Evolutionary conservation across 305 asterid genomes (phyloP), one percentile per base, ranked within the genome.

Genomic region (Withania somnifera): DNA sequence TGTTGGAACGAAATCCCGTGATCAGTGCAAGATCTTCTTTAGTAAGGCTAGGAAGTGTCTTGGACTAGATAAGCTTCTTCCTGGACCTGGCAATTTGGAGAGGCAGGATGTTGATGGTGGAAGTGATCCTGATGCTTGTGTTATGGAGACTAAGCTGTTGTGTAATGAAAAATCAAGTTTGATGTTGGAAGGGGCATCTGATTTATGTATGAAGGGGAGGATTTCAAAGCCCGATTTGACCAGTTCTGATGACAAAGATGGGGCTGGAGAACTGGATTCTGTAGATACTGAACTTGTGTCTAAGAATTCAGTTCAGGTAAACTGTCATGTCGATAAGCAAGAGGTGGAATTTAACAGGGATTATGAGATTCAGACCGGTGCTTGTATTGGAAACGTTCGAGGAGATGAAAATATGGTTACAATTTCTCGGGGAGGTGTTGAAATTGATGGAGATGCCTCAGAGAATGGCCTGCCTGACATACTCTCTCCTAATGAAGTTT

Each of bases 21-120:
- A 97, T 71, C 96, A 97, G 86, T 97, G 99, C 91, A 92, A 87
- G 89, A 80, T 88, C 57, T 97, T 92, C 90, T 97, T 91, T 84
- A 91, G 98, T 91, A 97, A 97, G 90, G 93, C 92, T 54, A 87
- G 93, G 50, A 97, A 95, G 84, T 89, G 97, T 87, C 95, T 97
- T 64, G 94, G 95, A 51, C 84, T 95, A 86, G 98, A 92, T 80
- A 78, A 81, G 84, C 84, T 90, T 71, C 87, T 81, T 76, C 91
- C 89, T 26, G 88, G 86, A 80, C 84, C 88, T 81, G 84, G 87
- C 53, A 86, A 83, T 83, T 83, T 82, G 69, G 89, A 75, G 61
- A 85, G 87, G 40, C 90, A 68, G 87, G 88, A 87, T 68, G 89
- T 73, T 80, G 85, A 88, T 84, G 93, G 92, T 68, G 90, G 89